Evolutionary conservation across 164 flowering plant species (phyloP), one percentile per base, ranked within the genome.

Genomic region (Magnolia officinalis): DNA sequence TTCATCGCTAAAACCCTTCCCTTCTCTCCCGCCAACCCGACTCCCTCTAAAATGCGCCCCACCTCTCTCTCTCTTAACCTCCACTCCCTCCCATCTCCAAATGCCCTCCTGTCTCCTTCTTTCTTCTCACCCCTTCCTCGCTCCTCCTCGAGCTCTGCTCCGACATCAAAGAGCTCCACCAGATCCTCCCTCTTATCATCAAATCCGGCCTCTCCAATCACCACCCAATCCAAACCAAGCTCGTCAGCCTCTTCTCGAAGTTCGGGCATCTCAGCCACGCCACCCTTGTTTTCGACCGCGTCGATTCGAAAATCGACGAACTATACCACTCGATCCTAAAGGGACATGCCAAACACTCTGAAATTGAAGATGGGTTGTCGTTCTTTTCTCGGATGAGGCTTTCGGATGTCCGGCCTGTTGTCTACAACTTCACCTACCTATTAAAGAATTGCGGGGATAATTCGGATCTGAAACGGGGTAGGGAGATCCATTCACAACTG

Each of bases 281-380:
- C 50, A 79, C 81, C 58, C 85, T 87, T 11, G 91, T 95, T 71
- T 92, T 95, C 75, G 86, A 92, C 5, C 89, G 89, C 49, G 80
- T 90, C 65, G 86, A 87, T 8, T 79, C 79, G 13, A 90, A 90
- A 55, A 70, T 82, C 14, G 95, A 95, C 31, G 88, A 78, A 1
- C 80, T 90, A 9, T 91, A 90, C 73, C 92, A 92, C 75, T 88
- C 97, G 0, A 77, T 95, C 85, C 88, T 95, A 8, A 95, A 95
- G 85, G 97, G 96, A 74, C 85, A 86, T 51, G 87, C 89, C 1
- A 88, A 83, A 63, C 72, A 74, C 61, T 82, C 85, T 0, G 71
- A 84, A 11, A 72, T 91, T 50, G 87, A 82, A 16, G 76, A 81
- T 31, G 88, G 87, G n/a, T 63, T 92, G 4, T 72, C 76, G 16